phyloP scores from a whole-genome alignment of 768 basidiomycete genomes.

The Mrakia hoshinonis region DNA sequence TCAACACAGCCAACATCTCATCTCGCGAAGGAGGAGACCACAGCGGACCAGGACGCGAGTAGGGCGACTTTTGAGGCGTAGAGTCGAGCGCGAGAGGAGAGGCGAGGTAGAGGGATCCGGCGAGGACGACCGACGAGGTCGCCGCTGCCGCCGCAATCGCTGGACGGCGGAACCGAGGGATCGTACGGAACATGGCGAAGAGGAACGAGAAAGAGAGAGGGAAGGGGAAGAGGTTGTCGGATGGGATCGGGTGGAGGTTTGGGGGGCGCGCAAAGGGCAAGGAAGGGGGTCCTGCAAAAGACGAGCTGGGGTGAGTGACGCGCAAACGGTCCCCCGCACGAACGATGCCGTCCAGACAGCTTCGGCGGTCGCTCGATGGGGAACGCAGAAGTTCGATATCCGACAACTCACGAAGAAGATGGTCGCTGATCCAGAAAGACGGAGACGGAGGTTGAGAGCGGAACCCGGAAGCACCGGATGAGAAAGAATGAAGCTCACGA shows the following conservation, averaged over 20 bases:
- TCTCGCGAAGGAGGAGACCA: conserved; percentile 41
- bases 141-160: background rate
- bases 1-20: conserved; percentile 42
- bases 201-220: background rate
- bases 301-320: background rate
- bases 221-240: background rate
- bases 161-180: conserved; percentile 14
- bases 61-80: conserved; percentile 10
- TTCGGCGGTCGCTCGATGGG: too few relatives aligned
- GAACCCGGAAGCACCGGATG: too few relatives aligned
- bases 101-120: conserved; percentile 4
- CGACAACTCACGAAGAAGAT: too few relatives aligned
- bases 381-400: too few relatives aligned
- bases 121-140: background rate
- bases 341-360: too few relatives aligned
- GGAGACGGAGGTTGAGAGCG: too few relatives aligned
- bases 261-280: background rate
- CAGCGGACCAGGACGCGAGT: conserved; percentile 40
- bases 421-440: too few relatives aligned
- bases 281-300: background rate
- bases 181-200: background rate
- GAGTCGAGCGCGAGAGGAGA: conserved; percentile 11
- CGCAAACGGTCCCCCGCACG: too few relatives aligned
- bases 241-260: background rate
- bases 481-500: too few relatives aligned